A percentile compares a stretch with the other conserved stretches of the same genome.
These are phyloP conservation scores for Nemania diffusa DNA, from an alignment of 2,329 filamentous ascomycete species.

Conservation along the genomic window DNA sequence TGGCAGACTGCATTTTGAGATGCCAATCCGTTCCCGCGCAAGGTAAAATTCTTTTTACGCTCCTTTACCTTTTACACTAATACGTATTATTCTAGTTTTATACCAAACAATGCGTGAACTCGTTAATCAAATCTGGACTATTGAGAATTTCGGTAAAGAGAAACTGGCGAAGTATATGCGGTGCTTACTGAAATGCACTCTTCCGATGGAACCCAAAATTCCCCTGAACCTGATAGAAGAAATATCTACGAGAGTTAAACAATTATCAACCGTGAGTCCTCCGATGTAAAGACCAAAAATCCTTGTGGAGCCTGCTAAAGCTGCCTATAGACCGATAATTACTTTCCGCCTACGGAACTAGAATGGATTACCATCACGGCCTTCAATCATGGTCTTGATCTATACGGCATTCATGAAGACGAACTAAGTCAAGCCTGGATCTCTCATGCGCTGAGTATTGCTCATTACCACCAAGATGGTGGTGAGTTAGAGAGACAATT, in stretches of 20 bases:
- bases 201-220: constrained; percentile 65
- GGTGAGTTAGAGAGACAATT: constrained; percentile 58
- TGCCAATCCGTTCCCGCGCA: constrained; percentile 60
- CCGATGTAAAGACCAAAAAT: background rate
- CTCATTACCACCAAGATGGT: constrained; percentile 66
- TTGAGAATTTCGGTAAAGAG: constrained; percentile 64
- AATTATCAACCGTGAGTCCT: constrained; percentile 58
- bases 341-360: constrained; percentile 74
- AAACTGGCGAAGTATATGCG: constrained; percentile 81
- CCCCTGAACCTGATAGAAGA: constrained; percentile 73
- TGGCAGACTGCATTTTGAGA: constrained; percentile 73
- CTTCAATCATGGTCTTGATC: constrained; percentile 77
- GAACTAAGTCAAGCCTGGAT: constrained; percentile 69
- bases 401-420: constrained; percentile 66
- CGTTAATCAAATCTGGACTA: constrained; percentile 72
- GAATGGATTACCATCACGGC: constrained; percentile 78
- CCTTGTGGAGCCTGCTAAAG: background rate
- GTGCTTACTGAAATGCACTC: constrained; percentile 76
- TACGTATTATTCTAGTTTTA: constrained; percentile 53
- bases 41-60: constrained; percentile 52
- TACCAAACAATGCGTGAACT: constrained; percentile 70
- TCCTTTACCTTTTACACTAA: background rate
- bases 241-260: constrained; percentile 63
- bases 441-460: constrained; percentile 69
- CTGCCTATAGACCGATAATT: constrained; percentile 50